Evolutionary conservation across 1,284 basidiomycete genomes (phyloP), one percentile per base, ranked within the genome.

Genomic region (Rhizoctonia solani): DNA sequence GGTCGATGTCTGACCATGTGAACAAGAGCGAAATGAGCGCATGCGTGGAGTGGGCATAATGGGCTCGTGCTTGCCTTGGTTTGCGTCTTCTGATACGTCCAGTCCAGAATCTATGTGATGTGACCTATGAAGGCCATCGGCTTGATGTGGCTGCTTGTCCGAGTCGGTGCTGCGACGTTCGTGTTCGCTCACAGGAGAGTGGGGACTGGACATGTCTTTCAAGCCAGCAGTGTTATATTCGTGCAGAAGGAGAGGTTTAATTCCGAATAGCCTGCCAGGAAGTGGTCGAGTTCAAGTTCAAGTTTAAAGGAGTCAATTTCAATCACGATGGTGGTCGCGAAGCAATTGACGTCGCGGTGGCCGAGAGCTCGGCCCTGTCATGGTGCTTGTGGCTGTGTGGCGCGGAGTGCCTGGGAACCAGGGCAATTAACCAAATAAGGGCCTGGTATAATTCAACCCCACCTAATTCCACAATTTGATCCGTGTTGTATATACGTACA

Each of bases 1-100:
- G 77, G 75, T 63, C 80, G 79, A 73, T 85, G 84, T 19, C 67
- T 73, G 63, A n/a, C n/a, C n/a, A n/a, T n/a, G 72, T 74, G 56
- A 37, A 68, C 39, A n/a, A 34, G n/a, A 27, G 69, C 66, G 13
- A 47, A 16, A 47, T 47, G 44, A 23, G n/a, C n/a, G n/a, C n/a
- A n/a, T n/a, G n/a, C n/a, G n/a, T n/a, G n/a, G n/a, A n/a, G n/a
- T n/a, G n/a, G n/a, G n/a, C n/a, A n/a, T n/a, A n/a, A n/a, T n/a
- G n/a, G n/a, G n/a, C n/a, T n/a, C n/a, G 39, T 29, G 25, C 59
- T 63, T n/a, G 52, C 59, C 59, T 39, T 63, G 47, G 34, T 63
- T 32, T 50, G 49, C 34, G 42, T 63, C 59, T n/a, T 37, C 59
- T 5, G 59, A 63, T n/a, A 63, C 47, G 34, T 63, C 59, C 34